These are phyloP conservation scores for Calonectria pseudoreteaudii DNA, from an alignment of 2,329 filamentous ascomycete genomes.

Conservation along the genomic window DNA sequence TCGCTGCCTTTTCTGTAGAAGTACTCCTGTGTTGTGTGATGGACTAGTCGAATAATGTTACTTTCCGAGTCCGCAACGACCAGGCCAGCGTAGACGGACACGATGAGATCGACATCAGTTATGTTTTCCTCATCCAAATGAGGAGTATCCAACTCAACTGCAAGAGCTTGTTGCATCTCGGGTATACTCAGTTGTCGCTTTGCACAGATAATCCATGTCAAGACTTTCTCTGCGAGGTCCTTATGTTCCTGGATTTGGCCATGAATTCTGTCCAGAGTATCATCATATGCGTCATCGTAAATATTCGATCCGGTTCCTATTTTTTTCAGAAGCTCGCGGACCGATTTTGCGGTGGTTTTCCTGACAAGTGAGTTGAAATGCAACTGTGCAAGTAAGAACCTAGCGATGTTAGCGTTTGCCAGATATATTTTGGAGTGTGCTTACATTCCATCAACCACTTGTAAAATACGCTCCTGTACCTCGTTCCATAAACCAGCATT, in stretches of 20 bases:
- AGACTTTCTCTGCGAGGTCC: neutral
- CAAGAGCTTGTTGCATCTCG: neutral
- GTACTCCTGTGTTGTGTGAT: conserved; percentile 1
- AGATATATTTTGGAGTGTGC: neutral
- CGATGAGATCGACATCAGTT: neutral
- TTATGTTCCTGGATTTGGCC: neutral
- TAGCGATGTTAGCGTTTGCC: neutral
- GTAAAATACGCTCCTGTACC: neutral
- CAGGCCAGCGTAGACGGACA: neutral
- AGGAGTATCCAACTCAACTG: neutral
- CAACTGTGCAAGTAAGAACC: neutral
- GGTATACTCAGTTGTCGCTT: neutral
- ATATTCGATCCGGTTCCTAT: conserved; percentile 14
- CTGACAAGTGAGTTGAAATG: neutral
- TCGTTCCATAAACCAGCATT: neutral
- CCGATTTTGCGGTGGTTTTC: conserved; percentile 39
- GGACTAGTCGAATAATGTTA: neutral
- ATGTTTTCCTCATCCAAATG: neutral
- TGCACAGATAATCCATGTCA: neutral
- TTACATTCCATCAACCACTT: conserved; percentile 4
- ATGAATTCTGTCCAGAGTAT: neutral
- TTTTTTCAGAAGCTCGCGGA: neutral
- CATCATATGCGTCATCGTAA: conserved; percentile 35
- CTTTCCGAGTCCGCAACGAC: neutral
- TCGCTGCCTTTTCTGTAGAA: neutral